phyloP scores from a whole-genome alignment of 768 basidiomycete species.

The Rhizopogon sp. region DNA sequence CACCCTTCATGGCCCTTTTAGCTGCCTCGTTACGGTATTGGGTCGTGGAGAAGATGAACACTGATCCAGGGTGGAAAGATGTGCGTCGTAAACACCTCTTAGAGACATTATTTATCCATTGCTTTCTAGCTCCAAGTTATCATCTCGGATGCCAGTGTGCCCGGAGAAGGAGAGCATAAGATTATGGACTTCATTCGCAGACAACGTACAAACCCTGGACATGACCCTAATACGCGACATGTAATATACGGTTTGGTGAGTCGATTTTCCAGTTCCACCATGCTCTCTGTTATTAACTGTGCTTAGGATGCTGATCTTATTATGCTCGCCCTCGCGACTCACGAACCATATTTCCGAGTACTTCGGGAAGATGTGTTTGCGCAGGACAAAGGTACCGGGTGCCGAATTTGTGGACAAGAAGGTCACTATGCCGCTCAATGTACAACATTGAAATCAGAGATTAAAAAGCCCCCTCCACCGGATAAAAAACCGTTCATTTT shows the following conservation, averaged over 20 bases:
- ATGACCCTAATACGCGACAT: constrained; percentile 93
- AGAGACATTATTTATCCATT: background rate
- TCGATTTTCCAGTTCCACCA: background rate
- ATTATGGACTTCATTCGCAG: constrained; percentile 98
- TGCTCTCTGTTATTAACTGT: constrained; percentile 6
- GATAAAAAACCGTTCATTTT: constrained; percentile 95
- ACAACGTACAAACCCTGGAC: constrained; percentile 79
- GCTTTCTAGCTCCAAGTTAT: constrained; percentile 78
- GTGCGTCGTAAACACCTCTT: constrained; percentile 36
- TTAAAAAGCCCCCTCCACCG: constrained; percentile 51
- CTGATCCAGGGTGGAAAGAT: constrained; percentile 93
- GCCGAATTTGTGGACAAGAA: constrained; percentile 90
- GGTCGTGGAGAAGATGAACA: constrained; percentile 93
- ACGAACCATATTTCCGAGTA: constrained; percentile 97
- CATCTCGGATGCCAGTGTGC: constrained; percentile 95
- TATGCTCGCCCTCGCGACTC: constrained; percentile 96
- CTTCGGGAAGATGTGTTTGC: constrained; percentile 97
- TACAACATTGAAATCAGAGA: constrained; percentile 70
- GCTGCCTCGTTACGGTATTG: constrained; percentile 89
- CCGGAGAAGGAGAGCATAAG: constrained; percentile 99
- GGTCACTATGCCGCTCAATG: constrained; percentile 96
- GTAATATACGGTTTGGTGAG: constrained; percentile 96
- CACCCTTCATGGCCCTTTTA: constrained; percentile 95
- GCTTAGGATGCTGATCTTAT: constrained; percentile 95
- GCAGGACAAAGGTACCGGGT: constrained; percentile 73